Base-by-base conservation (phyloP, 2,329 filamentous ascomycete genomes). In the Drechslerella coelobrocha region DNA sequence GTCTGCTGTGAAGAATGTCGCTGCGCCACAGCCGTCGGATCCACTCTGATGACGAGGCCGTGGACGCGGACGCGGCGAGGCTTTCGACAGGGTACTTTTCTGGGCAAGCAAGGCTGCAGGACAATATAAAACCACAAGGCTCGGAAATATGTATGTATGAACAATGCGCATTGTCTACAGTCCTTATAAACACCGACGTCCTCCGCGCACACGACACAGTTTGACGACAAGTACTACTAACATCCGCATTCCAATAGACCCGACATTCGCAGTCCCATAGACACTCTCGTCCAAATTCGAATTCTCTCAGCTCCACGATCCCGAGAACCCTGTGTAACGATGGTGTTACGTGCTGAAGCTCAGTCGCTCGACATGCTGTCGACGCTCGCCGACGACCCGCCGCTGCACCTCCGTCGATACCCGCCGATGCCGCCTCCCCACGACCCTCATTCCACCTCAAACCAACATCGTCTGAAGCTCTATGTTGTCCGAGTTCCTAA, bases 401-500 rank as follows among this genome's bases (percentile, higher is more conserved):
- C 94, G 50, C 85, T 88, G 75, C 94, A 96, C 78, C 91, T 91
- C 53, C 85, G 89, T 76, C 90, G 90, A 77, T 69, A 69, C 31
- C 65, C 65, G 17, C 37, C 57, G 29, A 48, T 51, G 45, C 59
- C 59, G 7, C 57, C 65, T 57, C 53, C 54, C 9, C 39, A 62
- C 34, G 48, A 45, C 34, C 51, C 45, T 43, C 52, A 69, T 51
- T 37, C 52, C 2, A 89, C 90, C 3, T 85, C 87, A 2, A 87
- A 89, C 74, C 81, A 84, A 75, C 85, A 82, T 73, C 85, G 88
- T 73, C 79, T 97, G 54, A 87, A 88, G 1, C 84, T 99, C 41
- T 99, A 99, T 80, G 95, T 99, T 74, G 91, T 93, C 34, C 84
- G 93, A 74, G 93, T 99, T 0, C 94, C 94, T 0, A 93, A 93